Evolutionary conservation across 2,329 filamentous ascomycete species (phyloP).

Genomic region (Teratosphaeria gauchensis): DNA sequence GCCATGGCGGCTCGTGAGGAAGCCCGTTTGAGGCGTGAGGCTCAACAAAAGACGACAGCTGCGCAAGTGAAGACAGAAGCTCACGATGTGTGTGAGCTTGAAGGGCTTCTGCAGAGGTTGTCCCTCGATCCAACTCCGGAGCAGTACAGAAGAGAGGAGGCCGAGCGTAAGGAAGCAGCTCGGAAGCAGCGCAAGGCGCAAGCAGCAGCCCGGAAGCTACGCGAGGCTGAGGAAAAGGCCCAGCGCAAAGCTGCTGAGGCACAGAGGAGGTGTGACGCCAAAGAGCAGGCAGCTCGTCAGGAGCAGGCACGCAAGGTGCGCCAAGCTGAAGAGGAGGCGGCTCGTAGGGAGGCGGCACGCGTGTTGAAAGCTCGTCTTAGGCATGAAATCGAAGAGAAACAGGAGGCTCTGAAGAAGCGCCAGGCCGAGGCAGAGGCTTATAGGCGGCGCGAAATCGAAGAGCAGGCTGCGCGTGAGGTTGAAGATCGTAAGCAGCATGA

Average conservation of each 20-base stretch:
- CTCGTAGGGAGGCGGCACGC: too few species aligned
- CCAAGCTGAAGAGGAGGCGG: not conserved
- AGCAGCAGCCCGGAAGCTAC: not conserved
- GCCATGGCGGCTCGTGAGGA: too few species aligned
- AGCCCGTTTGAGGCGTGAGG: too few species aligned
- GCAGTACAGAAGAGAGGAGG: too few species aligned
- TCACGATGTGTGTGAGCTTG: too few species aligned
- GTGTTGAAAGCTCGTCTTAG: too few species aligned
- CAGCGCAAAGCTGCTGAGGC: not conserved
- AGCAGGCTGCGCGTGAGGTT: not conserved
- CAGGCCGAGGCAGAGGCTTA: not conserved
- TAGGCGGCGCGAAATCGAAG: not conserved
- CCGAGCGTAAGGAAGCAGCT: too few species aligned
- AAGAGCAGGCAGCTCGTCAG: not conserved
- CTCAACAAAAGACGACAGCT: too few species aligned
- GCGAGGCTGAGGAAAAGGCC: not conserved
- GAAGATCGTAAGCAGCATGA: not conserved
- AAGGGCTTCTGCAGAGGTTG: too few species aligned
- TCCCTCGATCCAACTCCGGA: too few species aligned
- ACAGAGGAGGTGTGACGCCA: not conserved
- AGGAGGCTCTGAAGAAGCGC: not conserved
- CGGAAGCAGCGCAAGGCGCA: too few species aligned
- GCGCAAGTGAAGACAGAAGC: too few species aligned
- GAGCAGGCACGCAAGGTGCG: not conserved
- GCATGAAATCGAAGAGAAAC: not conserved